A percentile compares a stretch with the other conserved stretches of the same genome.
phyloP scores from a whole-genome alignment of 768 basidiomycete species.

The Boletus tomentosulus region DNA sequence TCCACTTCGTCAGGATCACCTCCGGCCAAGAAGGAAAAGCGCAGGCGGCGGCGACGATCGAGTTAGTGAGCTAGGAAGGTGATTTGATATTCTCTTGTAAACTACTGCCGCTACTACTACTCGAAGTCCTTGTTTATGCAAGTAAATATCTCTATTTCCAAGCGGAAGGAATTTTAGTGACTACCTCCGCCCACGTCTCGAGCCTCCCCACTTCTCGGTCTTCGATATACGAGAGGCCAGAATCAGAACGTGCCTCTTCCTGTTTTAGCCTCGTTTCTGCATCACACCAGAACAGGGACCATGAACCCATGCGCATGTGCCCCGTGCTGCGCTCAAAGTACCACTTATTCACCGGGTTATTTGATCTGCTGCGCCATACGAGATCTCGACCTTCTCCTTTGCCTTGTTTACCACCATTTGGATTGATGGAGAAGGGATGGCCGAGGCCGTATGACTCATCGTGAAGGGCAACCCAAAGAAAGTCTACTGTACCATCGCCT shows the following conservation, averaged over 20 bases:
- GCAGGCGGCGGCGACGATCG: slow-evolving; percentile 27
- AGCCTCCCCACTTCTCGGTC: slow-evolving; percentile 74
- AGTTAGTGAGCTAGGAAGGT: slow-evolving; percentile 13
- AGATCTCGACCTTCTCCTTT: slow-evolving; percentile 88
- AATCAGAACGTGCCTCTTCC: slow-evolving; percentile 60
- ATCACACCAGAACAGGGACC: slow-evolving; percentile 99
- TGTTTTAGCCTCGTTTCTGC: slow-evolving; percentile 80
- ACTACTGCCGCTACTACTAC: background rate
- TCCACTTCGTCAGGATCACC: slow-evolving; percentile 26
- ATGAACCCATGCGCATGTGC: slow-evolving; percentile 78
- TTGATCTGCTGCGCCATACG: slow-evolving; percentile 89
- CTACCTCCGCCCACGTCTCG: slow-evolving; percentile 60
- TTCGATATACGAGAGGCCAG: slow-evolving; percentile 68
- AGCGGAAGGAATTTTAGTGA: slow-evolving; percentile 69
- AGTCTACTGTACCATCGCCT: slow-evolving; percentile 98
- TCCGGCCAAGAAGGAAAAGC: slow-evolving; percentile 29
- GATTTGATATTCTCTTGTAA: background rate
- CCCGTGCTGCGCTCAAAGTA: slow-evolving; percentile 96
- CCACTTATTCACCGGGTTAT: slow-evolving; percentile 99
- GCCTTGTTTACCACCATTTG: slow-evolving; percentile 90
- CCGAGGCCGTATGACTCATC: slow-evolving; percentile 98
- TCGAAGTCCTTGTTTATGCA: background rate
- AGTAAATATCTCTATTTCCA: slow-evolving; percentile 48
- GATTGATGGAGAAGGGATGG: slow-evolving; percentile 88
- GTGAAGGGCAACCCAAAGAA: slow-evolving; percentile 97